Conservation (phyloP, 768 basidiomycete genomes). For the Tremella fuciformis region DNA sequence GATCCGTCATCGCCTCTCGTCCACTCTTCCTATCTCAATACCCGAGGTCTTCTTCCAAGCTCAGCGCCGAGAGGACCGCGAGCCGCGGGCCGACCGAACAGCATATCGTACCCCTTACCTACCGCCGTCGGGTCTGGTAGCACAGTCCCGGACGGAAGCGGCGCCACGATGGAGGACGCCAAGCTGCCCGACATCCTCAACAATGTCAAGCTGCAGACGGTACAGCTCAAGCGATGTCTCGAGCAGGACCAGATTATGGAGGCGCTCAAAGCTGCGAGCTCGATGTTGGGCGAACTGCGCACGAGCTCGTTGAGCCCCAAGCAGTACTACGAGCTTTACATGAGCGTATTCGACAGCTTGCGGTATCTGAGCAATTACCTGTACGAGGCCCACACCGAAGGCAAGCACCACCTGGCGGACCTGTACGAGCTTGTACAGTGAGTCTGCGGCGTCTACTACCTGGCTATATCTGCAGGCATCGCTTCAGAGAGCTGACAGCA, state of each 20-base stretch:
- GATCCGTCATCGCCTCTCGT: no score
- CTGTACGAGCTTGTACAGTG: slow-evolving; percentile 99
- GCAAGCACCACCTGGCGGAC: slow-evolving; percentile 93
- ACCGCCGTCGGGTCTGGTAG: background rate
- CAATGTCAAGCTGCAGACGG: slow-evolving; percentile 60
- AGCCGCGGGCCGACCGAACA: background rate
- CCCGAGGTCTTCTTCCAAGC: no score
- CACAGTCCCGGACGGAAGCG: no score
- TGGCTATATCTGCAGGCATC: no score
- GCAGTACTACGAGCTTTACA: slow-evolving; percentile 98
- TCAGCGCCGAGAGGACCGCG: no score
- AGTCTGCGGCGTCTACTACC: slow-evolving; percentile 29
- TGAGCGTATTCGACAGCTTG: slow-evolving; percentile 96
- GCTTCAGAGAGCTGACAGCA: slow-evolving; percentile 14
- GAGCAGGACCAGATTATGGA: slow-evolving; percentile 98
- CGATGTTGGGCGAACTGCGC: slow-evolving; percentile 93
- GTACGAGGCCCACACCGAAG: slow-evolving; percentile 87
- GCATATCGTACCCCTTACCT: background rate
- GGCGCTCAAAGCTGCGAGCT: slow-evolving; percentile 90
- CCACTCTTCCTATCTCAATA: no score
- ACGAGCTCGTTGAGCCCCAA: slow-evolving; percentile 85
- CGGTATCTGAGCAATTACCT: slow-evolving; percentile 87
- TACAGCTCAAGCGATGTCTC: slow-evolving; percentile 91
- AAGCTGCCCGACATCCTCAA: slow-evolving; percentile 48
- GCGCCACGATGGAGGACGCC: slow-evolving; percentile 45